These are phyloP conservation scores for Leptographium procerum DNA, from an alignment of 2,329 filamentous ascomycete genomes.

Conservation along the genomic window DNA sequence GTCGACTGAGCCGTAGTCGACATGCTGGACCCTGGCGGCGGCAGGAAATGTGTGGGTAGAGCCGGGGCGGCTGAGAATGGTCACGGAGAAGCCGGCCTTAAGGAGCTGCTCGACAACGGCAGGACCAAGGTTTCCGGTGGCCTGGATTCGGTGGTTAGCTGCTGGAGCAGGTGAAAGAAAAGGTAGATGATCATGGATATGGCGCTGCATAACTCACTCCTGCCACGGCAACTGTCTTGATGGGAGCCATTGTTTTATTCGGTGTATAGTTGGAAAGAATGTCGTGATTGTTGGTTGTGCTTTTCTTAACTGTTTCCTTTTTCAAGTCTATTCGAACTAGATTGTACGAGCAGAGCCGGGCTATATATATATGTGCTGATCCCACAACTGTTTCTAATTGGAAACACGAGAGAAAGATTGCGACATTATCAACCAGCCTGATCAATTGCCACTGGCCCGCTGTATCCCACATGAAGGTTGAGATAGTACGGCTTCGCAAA, in stretches of 20 bases:
- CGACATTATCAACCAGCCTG: neutral
- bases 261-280: neutral
- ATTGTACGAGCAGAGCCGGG: neutral
- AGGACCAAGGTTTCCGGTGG: constrained; percentile 28
- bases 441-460: neutral
- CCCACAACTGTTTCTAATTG: neutral
- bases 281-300: neutral
- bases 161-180: too few species aligned
- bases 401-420: too few species aligned
- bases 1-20: constrained; percentile 32
- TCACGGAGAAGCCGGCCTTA: constrained; percentile 36
- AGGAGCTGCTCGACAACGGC: constrained; percentile 29
- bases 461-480: neutral
- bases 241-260: neutral
- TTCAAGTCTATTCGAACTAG: neutral
- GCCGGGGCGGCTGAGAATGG: constrained; percentile 34
- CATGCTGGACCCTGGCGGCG: constrained; percentile 27
- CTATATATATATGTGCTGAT: neutral
- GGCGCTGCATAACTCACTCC: neutral
- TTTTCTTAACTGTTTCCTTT: neutral
- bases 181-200: too few species aligned
- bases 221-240: constrained; percentile 1
- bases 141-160: constrained; percentile 19
- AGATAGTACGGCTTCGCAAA: neutral
- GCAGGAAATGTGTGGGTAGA: constrained; percentile 26